Evolutionary conservation across 768 basidiomycete genomes (phyloP), one percentile per base, ranked within the genome.

Genomic region (Boletus edulis): DNA sequence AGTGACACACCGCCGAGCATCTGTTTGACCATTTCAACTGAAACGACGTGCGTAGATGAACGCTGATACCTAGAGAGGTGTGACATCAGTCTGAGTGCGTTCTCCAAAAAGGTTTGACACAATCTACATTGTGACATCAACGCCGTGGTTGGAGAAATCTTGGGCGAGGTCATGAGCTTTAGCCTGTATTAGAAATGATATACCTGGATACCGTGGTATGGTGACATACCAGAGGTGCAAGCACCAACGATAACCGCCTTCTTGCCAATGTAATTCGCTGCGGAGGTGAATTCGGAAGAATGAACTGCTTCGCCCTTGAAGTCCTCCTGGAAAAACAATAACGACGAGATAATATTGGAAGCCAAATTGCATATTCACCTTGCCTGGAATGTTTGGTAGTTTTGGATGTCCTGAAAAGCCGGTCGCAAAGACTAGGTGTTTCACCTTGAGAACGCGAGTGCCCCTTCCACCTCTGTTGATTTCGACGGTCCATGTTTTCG

Each of bases 231-330:
- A 18, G 85, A 85, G 48, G 80, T 85, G 42, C 83, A 82, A n/a
- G 86, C 79, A 14, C 87, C 86, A 3, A 89, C 73, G 20, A 89
- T 74, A 2, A 87, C 73, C 6, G 80, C 85, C 60, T 82, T 86
- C 73, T 87, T 87, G 8, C 85, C 85, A 8, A 69, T 54, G 60
- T 81, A 78, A 32, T 78, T 79, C 2, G 68, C 57, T 0, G 81
- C 81, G 5, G 72, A 71, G 20, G 74, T 78, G 66, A 82, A 81
- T n/a, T 75, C 57, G 1, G 73, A 72, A 0, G 86, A 83, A 64
- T 89, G 87, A 3, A 80, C 41, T 2, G 76, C 58, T 41, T 75
- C 64, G 5, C 87, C 87, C 59, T 79, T 79, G 72, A 82, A 89
- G 11, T 62, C 62, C 22, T 77, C 78, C 78, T 80, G 40, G 0